Evolutionary conservation across 345 rosid species (phyloP).

Genomic region (Brassica napus): Da-Ae NC_063442.1:30952501-30953000

Average conservation of each 20-base stretch:
- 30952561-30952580: constrained; percentile 61
- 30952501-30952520: constrained; percentile 93
- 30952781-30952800: constrained; percentile 97
- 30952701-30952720: not conserved
- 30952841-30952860: too few relatives aligned
- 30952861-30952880: too few relatives aligned
- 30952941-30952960: constrained; percentile 92
- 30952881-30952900: too few relatives aligned
- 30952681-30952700: constrained; percentile 2
- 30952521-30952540: constrained; percentile 91
- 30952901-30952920: not conserved
- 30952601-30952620: constrained; percentile 81
- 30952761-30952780: constrained; percentile 85
- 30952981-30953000: constrained; percentile 82
- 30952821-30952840: too few relatives aligned
- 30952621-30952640: constrained; percentile 92
- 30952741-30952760: constrained; percentile 81
- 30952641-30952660: not conserved
- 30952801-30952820: constrained; percentile 77
- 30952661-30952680: not conserved
- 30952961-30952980: constrained; percentile 86
- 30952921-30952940: constrained; percentile 87
- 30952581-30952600: constrained; percentile 83
- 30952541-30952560: constrained; percentile 94
- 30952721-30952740: constrained; percentile 54